Base-by-base conservation (phyloP, 2,329 filamentous ascomycete genomes). In the Incumbomyces lentus region DNA sequence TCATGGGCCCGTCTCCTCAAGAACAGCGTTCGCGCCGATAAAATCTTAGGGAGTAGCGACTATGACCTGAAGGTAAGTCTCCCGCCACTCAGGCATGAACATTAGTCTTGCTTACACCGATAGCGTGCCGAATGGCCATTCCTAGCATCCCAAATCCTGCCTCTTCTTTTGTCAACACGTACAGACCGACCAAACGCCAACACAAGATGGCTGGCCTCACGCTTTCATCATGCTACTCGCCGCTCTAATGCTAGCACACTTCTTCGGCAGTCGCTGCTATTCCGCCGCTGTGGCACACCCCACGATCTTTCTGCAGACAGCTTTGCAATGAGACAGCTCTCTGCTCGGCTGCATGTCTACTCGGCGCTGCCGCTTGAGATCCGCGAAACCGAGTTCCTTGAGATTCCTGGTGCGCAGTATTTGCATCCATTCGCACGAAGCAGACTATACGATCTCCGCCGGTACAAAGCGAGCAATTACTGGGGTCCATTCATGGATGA, bases 401-500 rank as follows among this genome's bases (percentile, higher is more conserved):
- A 13, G 58, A 55, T 32, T 12, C 34, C 16, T 2, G 40, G 41
- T 3, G 32, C 54, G 7, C 49, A 49, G 13, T 44, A 51, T 19
- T 66, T 64, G 26, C 79, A 78, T 58, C 75, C 78, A 1, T 81
- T 73, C 53, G 84, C 85, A 1, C 74, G 78, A 45, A 76, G 78
- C 38, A 76, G 77, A 51, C 82, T 89, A 2, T 90, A 89, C 54
- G 84, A 89, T 58, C 64, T 89, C 40, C 71, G 84, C 1, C 73
- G 81, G 53, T 85, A 86, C 61, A 82, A 75, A 0, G 60, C 66
- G 1, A 60, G 63, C 19, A 81, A 74, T 1, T 61, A 70, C 31
- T 89, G 84, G 84, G 85, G 85, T 0, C 85, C 85, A 0, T 89
- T 86, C 56, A 66, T 74, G 57, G 67, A 75, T 41, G 83, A 88